phyloP scores from a whole-genome alignment of 108 stramenopile genomes.

The Cyclotella kingstonii region DNA sequence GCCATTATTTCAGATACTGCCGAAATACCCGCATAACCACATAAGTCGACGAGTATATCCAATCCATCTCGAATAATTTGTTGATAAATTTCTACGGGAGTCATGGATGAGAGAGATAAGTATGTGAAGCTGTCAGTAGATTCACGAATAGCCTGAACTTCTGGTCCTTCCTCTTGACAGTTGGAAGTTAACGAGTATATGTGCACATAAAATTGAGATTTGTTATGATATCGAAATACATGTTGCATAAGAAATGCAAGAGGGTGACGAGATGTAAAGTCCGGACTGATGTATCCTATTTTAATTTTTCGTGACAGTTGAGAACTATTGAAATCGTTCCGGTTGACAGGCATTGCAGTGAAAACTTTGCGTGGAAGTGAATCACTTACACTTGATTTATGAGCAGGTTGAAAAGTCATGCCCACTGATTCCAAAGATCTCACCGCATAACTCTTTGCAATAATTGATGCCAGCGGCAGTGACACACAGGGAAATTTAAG shows the following conservation, averaged over 20 bases:
- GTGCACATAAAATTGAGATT: constrained; percentile 55
- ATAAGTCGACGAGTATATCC: constrained; percentile 82
- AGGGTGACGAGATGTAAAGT: constrained; percentile 83
- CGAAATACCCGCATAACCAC: constrained; percentile 83
- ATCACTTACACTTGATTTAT: not conserved
- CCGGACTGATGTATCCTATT: constrained; percentile 77
- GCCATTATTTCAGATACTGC: constrained; percentile 56
- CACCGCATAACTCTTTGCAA: constrained; percentile 41
- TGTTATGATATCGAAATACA: constrained; percentile 84
- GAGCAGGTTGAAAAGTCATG: not conserved
- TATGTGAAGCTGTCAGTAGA: constrained; percentile 60
- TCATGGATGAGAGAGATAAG: constrained; percentile 35
- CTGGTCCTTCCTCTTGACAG: constrained; percentile 42
- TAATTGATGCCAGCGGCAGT: constrained; percentile 40
- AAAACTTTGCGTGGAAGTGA: not conserved
- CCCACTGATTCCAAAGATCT: constrained; percentile 43
- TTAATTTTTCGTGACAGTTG: constrained; percentile 27
- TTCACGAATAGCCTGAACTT: constrained; percentile 60
- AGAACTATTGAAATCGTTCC: constrained; percentile 9
- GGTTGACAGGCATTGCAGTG: constrained; percentile 3
- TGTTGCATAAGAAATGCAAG: constrained; percentile 84
- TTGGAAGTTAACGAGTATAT: constrained; percentile 71
- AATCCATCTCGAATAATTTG: constrained; percentile 57
- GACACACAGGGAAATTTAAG: constrained; percentile 55
- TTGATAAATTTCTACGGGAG: constrained; percentile 52